These are phyloP conservation scores for Salix koriyanagi DNA, from an alignment of 345 rosid species.

Conservation along the genomic window DNA sequence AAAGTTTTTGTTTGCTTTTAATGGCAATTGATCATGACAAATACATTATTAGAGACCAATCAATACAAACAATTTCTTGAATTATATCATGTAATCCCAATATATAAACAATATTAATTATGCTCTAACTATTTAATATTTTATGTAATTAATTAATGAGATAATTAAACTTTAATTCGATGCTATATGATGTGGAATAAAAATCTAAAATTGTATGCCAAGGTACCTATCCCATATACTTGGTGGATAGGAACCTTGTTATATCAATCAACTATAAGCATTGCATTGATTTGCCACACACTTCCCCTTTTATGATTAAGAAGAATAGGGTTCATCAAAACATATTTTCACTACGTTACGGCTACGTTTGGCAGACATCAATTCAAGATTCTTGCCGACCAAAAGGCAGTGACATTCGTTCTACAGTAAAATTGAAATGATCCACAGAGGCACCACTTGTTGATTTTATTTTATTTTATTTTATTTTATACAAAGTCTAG, in stretches of 20 bases:
- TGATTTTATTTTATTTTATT: too few species aligned
- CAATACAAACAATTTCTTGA: neutral
- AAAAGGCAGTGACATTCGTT: neutral
- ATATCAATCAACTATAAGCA: too few species aligned
- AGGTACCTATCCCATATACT: neutral
- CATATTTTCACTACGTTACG: neutral
- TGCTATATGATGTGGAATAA: neutral
- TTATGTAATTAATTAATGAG: too few species aligned
- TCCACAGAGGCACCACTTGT: too few species aligned
- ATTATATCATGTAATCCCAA: neutral
- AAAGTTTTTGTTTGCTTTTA: neutral
- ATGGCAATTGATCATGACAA: neutral
- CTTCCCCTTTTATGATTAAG: too few species aligned
- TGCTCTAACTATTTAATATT: neutral
- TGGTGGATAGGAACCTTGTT: neutral
- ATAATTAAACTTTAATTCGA: neutral
- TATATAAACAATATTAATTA: neutral
- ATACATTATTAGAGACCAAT: neutral
- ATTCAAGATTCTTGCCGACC: constrained; percentile 7
- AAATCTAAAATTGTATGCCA: neutral
- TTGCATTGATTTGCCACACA: too few species aligned
- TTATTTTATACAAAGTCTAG: too few species aligned
- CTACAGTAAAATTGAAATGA: too few species aligned
- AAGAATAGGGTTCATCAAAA: too few species aligned
- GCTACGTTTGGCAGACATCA: neutral